Conservation (phyloP, 2,329 filamentous ascomycete species). For the Fusarium setosum region DNA sequence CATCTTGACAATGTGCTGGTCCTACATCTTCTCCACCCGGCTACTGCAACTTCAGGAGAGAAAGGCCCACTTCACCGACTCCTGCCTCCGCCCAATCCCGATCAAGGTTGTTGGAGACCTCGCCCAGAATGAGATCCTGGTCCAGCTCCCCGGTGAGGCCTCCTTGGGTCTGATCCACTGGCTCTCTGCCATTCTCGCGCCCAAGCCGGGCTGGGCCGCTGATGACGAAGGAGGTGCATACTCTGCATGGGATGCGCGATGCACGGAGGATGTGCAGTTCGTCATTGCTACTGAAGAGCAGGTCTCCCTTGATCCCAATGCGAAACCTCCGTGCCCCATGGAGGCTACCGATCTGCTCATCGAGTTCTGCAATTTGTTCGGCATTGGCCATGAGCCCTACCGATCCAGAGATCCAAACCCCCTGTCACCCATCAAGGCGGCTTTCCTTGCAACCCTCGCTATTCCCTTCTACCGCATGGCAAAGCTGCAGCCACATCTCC, state of each 20-base stretch:
- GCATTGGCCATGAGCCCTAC: conserved; percentile 34
- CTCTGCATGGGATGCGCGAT: conserved; percentile 37
- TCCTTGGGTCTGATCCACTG: conserved; percentile 40
- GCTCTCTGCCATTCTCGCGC: conserved; percentile 42
- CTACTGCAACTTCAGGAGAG: conserved; percentile 43
- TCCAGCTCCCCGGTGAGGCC: conserved; percentile 31
- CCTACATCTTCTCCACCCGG: conserved; percentile 43
- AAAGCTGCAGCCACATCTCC: conserved; percentile 38
- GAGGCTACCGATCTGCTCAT: conserved; percentile 40
- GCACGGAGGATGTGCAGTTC: conserved; percentile 28
- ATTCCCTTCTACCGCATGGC: conserved; percentile 44
- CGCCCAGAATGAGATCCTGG: conserved; percentile 28
- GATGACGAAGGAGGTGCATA: conserved; percentile 30
- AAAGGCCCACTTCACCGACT: conserved; percentile 38
- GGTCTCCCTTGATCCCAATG: conserved; percentile 24
- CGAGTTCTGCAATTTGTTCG: conserved; percentile 41
- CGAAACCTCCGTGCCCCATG: conserved; percentile 24
- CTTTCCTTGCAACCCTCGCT: conserved; percentile 39
- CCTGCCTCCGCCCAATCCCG: conserved; percentile 37
- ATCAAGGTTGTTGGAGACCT: conserved; percentile 27
- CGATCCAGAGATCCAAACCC: conserved; percentile 9
- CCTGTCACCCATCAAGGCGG: conserved; percentile 41
- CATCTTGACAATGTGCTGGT: conserved; percentile 43
- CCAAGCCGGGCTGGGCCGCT: conserved; percentile 35
- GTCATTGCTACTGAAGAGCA: conserved; percentile 35